Evolutionary conservation across 768 basidiomycete species (phyloP), one percentile per base, ranked within the genome.

Genomic region (Collybiopsis luxurians): DNA sequence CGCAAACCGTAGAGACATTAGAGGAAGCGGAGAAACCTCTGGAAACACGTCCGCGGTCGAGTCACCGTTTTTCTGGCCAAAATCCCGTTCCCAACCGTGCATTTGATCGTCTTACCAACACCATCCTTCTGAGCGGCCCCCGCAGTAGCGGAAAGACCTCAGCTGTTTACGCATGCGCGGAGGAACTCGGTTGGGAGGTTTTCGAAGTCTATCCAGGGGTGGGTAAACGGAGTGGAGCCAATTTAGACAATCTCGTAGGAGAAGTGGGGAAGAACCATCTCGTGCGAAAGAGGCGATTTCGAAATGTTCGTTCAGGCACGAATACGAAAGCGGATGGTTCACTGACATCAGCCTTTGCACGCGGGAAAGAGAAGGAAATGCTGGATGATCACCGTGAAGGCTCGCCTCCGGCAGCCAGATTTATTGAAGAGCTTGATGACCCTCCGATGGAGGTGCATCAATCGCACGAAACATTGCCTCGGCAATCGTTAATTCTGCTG

Each of bases 191-290:
- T 13, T 99, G 92, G 92, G 92, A 95, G 49, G 85, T 98, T 12
- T 97, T 98, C 65, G 97, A 99, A 69, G 94, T 98, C 12, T 90
- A 95, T 72, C 92, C 97, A 24, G 97, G 97, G 2, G 86, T 95
- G 51, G 95, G 95, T n/a, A 90, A 83, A 65, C 83, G 97, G 34
- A 90, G 84, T 58, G 91, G 90, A 5, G 76, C 84, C 24, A 90
- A 84, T 63, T 74, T 99, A 61, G 85, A 88, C 56, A 78, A 80
- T 56, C 79, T 95, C 60, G 83, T 98, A 46, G 97, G 97, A 13
- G 93, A 96, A 58, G 93, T 95, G 2, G 93, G 94, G 19, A 92
- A 84, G 74, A 98, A 97, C 66, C 97, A 99, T 69, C 79, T 89
- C 57, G 86, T 95, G 34, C 73, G 75, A 56, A 74, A 70, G 58